Evolutionary conservation across 805 yeast genomes (phyloP), one percentile per base, ranked within the genome.

Genomic region (Sugiyamaella smithiae): DNA sequence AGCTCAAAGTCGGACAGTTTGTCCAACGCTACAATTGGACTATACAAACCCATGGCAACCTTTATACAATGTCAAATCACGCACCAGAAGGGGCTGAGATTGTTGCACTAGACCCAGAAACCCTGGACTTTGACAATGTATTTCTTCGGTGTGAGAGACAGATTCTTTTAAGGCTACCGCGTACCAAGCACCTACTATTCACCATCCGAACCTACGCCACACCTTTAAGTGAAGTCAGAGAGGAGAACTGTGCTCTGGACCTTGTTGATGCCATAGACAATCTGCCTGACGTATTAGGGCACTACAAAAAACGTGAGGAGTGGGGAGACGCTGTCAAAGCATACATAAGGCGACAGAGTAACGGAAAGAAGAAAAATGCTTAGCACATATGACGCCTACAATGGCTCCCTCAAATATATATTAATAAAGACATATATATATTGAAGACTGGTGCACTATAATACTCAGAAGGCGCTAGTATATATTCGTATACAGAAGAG

Each of bases 21-120:
- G 83, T 85, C 60, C 78, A 77, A 51, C 72, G 93, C 49, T 74
- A 73, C 56, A 85, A 85, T 53, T 85, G 89, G 87, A 72, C 84
- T 0, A 65, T 85, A 20, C 93, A 85, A 60, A 72, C 81, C 1
- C 86, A 82, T 57, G 68, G 72, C 42, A 69, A 67, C 36, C 55
- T 78, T n/a, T 72, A 70, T 50, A 75, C 76, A 1, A 74, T 79
- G 40, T 59, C 64, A 12, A 68, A 70, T 36, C 81, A 78, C 50
- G 58, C 62, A 9, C 56, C 61, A 16, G 67, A 69, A 4, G 64
- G 55, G 5, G 58, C 52, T 2, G 32, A 46, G 35, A 31, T 49
- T 25, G 43, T 25, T 35, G 47, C 53, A 22, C 43, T 69, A 19
- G 64, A 65, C 43, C 67, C 73, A 24, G 62, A 66, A 12, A 60